Base-by-base conservation (phyloP, 163 green algal genomes). In the Scenedesmus sp. region DNA sequence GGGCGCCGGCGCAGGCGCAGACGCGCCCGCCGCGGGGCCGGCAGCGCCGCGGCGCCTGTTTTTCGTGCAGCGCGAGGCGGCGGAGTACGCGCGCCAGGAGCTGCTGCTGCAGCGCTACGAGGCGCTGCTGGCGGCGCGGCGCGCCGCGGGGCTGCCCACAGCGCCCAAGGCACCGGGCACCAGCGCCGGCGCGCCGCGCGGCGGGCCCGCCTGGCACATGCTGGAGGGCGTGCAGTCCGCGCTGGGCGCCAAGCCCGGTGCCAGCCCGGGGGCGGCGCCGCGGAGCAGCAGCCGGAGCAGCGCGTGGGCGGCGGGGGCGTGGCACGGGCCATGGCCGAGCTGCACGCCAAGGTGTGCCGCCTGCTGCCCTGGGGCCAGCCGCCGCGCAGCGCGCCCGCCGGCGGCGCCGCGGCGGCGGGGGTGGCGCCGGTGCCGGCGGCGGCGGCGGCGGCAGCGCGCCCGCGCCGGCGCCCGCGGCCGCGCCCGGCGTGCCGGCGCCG, bases 21-120 rank as follows among this genome's bases (percentile, higher is more conserved):
- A 13, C 10, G 39, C 69, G 34, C 60, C 58, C 29, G 44, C 63
- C 33, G 50, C 50, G 18, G 20, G 53, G 51, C n/a, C 34, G 60
- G 33, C 28, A 39, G 28, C 42, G 54, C 69, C 50, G n/a, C 69
- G 24, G 34, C 66, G 31, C 53, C 26, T 77, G 39, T 77, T 77
- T 29, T 77, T 60, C 44, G 69, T 77, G 39, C 69, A 77, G 54
- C 44, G 20, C 26, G 39, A 66, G 17, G 33, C 53, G 42, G 69
- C 69, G n/a, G 69, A 77, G 69, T 67, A 67, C 31, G 69, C 67
- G 24, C 34, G 69, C 10, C 69, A 67, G 36, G 54, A 77, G 69
- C 54, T 77, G 36, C 69, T 77, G 54, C 69, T 77, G 69, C 69
- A 69, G 5, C 36, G 69, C 1, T 77, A 77, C 29, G n/a, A 67